A percentile compares a stretch with the other conserved stretches of the same genome.
Evolutionary conservation across 306 rosid species (phyloP).

Genomic region (Citrullus amarus): DNA sequence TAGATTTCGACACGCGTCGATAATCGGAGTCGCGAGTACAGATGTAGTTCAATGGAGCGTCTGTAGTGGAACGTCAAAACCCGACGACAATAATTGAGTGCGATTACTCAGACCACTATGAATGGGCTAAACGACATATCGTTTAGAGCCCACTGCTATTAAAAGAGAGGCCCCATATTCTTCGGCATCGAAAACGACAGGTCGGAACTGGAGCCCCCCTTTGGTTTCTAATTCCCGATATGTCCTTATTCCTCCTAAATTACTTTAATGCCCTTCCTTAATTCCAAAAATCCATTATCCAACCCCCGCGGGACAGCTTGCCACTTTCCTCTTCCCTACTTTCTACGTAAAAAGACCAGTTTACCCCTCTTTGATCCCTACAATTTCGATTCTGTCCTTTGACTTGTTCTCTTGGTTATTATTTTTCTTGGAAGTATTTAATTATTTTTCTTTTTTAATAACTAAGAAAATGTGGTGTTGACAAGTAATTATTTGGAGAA

Average conservation of each 20-base stretch:
- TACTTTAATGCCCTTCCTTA: background rate
- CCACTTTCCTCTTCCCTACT: background rate
- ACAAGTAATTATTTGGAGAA: background rate
- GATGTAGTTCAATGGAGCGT: background rate
- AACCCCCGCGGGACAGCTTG: background rate
- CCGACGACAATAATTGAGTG: conserved; percentile 4
- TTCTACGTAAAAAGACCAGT: background rate
- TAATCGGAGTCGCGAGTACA: background rate
- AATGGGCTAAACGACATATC: conserved; percentile 5
- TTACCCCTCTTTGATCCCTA: background rate
- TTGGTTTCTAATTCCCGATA: background rate
- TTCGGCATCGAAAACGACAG: conserved; percentile 6
- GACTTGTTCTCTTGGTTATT: background rate
- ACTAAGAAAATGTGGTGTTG: background rate
- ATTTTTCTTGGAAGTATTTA: background rate
- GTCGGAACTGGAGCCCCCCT: conserved; percentile 2
- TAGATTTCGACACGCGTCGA: background rate
- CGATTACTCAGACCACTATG: conserved; percentile 8
- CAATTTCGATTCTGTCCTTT: background rate
- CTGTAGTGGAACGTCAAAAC: conserved; percentile 1
- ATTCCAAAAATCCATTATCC: background rate
- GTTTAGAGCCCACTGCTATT: conserved; percentile 7
- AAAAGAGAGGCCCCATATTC: conserved; percentile 4
- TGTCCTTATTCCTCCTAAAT: background rate
- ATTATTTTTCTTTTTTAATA: background rate